These are phyloP conservation scores for Sordariomycetes sp. DNA, from an alignment of 2,329 filamentous ascomycete genomes.

Conservation along the genomic window DNA sequence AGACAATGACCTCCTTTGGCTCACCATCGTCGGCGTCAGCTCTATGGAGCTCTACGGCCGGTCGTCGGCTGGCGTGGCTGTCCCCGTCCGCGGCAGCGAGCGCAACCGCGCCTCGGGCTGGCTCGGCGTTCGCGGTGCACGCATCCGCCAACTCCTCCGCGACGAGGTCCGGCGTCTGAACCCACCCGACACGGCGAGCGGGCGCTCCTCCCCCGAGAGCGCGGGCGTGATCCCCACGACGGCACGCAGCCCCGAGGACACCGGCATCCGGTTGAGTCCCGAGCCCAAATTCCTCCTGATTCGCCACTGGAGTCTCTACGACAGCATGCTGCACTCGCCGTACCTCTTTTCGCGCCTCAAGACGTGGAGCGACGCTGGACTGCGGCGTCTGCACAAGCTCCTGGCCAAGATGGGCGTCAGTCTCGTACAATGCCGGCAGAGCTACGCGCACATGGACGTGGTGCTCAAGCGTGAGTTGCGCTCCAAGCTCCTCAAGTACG, in stretches of 20 bases:
- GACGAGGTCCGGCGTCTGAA: conserved; percentile 94
- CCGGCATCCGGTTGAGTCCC: conserved; percentile 80
- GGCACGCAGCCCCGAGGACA: conserved; percentile 81
- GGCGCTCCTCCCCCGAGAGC: conserved; percentile 44
- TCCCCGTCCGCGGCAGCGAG: conserved; percentile 44
- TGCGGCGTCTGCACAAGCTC: conserved; percentile 84
- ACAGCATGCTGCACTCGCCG: conserved; percentile 95
- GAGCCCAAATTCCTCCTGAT: conserved; percentile 90
- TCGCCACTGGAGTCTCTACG: conserved; percentile 93
- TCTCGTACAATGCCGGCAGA: conserved; percentile 85
- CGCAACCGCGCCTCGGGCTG: conserved; percentile 55
- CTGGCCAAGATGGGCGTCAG: conserved; percentile 98
- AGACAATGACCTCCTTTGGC: conserved; percentile 93
- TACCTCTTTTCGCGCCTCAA: conserved; percentile 87
- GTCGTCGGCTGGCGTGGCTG: conserved; percentile 68
- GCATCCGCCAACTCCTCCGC: conserved; percentile 73
- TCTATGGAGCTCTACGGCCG: conserved; percentile 86
- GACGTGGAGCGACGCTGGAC: conserved; percentile 85
- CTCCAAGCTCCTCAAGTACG: conserved; percentile 80
- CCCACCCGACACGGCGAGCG: conserved; percentile 58
- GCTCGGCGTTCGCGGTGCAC: conserved; percentile 72
- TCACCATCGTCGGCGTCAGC: conserved; percentile 89
- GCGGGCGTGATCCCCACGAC: conserved; percentile 82
- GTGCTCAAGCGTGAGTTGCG: conserved; percentile 82
- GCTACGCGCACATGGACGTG: conserved; percentile 98